phyloP scores from a whole-genome alignment of 208 protist species.

The Crithidia thermophila region DNA sequence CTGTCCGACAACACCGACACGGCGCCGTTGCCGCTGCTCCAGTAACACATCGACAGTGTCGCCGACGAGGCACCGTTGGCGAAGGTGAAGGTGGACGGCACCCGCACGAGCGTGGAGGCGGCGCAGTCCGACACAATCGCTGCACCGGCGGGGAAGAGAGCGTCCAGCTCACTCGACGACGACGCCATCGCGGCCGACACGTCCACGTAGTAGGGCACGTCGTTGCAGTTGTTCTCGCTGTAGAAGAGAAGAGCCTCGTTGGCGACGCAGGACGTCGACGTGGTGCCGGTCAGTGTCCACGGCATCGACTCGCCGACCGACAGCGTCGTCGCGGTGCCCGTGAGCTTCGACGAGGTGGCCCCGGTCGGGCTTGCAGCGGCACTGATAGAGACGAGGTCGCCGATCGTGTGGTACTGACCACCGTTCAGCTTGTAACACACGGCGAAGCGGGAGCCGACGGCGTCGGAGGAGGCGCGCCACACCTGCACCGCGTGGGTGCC shows the following conservation, averaged over 20 bases:
- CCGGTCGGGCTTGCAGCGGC: constrained; percentile 43
- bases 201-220: constrained; percentile 69
- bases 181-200: constrained; percentile 6
- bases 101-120: constrained; percentile 21
- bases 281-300: constrained; percentile 58
- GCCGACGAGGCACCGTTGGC: neutral
- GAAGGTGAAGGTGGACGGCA: constrained; percentile 22
- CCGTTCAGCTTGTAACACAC: constrained; percentile 91
- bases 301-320: constrained; percentile 59
- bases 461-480: constrained; percentile 25
- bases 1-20: constrained; percentile 51
- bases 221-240: constrained; percentile 68
- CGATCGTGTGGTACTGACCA: constrained; percentile 77
- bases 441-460: constrained; percentile 44
- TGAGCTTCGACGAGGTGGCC: constrained; percentile 47
- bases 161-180: neutral
- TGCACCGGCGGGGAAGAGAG: constrained; percentile 32
- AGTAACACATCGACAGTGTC: constrained; percentile 69
- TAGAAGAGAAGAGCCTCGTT: constrained; percentile 69
- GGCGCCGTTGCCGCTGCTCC: constrained; percentile 31
- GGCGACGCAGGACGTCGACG: constrained; percentile 18
- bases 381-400: constrained; percentile 31
- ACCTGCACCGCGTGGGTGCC: constrained; percentile 72
- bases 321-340: constrained; percentile 22
- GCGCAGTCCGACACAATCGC: constrained; percentile 32